Conservation (phyloP, 352 stramenopile species). For the Pythium dissotocum region DNA sequence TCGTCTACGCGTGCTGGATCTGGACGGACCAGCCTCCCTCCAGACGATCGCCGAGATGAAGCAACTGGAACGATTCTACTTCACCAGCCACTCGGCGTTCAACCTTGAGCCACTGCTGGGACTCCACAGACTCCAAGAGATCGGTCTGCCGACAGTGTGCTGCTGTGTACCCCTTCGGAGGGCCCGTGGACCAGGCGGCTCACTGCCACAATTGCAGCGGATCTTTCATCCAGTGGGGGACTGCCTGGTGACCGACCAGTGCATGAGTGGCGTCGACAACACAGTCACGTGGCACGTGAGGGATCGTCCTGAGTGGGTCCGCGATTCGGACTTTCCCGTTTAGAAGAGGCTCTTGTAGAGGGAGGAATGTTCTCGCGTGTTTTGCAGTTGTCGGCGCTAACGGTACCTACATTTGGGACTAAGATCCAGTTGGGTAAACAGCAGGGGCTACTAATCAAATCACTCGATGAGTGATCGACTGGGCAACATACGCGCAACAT, state of each 20-base stretch:
- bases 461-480: too few relatives aligned
- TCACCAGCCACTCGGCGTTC: background rate
- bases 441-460: background rate
- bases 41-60: background rate
- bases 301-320: too few relatives aligned
- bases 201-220: background rate
- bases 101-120: background rate
- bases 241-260: background rate
- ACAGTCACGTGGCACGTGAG: too few relatives aligned
- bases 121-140: background rate
- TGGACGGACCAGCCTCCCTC: background rate
- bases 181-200: background rate
- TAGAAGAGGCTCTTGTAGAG: too few relatives aligned
- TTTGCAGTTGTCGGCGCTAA: too few relatives aligned
- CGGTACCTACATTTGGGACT: background rate
- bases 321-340: too few relatives aligned
- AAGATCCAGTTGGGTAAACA: background rate
- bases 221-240: background rate
- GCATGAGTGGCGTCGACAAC: background rate
- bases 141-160: background rate
- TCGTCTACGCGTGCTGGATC: background rate
- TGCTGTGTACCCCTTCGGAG: background rate
- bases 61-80: background rate
- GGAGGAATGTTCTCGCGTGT: too few relatives aligned
- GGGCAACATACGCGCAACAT: slow-evolving; percentile 21